A percentile compares a stretch with the other conserved stretches of the same genome.
phyloP scores from a whole-genome alignment of 2,329 filamentous ascomycete species.

The Colletotrichum orchidophilum region DNA sequence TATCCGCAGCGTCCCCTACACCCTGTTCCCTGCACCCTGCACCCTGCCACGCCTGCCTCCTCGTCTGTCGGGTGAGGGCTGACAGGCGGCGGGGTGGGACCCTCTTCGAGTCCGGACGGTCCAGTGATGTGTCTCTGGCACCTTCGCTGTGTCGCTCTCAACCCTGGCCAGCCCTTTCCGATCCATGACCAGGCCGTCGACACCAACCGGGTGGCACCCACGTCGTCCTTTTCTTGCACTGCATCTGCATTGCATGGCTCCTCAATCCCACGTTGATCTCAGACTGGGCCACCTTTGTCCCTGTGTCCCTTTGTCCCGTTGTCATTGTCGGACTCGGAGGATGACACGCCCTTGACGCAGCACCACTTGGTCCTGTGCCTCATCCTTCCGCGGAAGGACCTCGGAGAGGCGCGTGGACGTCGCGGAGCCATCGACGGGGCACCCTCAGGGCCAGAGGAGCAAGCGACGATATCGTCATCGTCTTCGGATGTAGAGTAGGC shows the following conservation, averaged over 20 bases:
- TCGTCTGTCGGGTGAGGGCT: conserved; percentile 27
- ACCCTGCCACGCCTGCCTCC: neutral
- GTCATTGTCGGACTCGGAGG: conserved; percentile 8
- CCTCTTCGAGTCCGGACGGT: conserved; percentile 15
- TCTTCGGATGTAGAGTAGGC: neutral
- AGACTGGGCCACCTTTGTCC: conserved; percentile 9
- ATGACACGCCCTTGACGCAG: conserved; percentile 33
- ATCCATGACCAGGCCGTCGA: conserved; percentile 1
- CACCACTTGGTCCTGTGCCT: neutral
- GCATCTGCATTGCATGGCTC: conserved; percentile 14
- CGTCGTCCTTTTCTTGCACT: conserved; percentile 18
- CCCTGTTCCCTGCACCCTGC: too few relatives aligned
- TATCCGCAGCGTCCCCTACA: conserved; percentile 1
- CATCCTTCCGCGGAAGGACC: neutral
- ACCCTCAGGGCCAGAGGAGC: neutral
- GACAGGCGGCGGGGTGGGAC: neutral
- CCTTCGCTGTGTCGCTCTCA: neutral
- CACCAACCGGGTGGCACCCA: conserved; percentile 31
- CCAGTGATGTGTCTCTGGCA: conserved; percentile 2
- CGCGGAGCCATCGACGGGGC: neutral
- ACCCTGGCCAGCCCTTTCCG: neutral
- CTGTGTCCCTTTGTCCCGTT: neutral
- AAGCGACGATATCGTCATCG: conserved; percentile 11
- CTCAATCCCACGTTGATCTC: conserved; percentile 17
- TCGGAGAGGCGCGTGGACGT: conserved; percentile 4